Conservation (phyloP, 148 eudicot species). For the Talinum fruticosum region DNA sequence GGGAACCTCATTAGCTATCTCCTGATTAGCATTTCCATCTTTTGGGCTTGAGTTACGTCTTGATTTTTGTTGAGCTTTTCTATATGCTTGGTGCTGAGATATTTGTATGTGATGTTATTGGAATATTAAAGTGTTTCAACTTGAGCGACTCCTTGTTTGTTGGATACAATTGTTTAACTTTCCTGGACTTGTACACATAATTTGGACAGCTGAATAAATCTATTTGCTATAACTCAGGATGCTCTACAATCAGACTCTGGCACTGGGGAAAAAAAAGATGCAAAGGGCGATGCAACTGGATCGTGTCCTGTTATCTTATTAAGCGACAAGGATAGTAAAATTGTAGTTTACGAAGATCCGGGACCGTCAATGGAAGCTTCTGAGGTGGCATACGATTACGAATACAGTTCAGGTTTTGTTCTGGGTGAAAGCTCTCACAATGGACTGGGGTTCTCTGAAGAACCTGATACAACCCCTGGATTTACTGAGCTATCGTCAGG, state of each 20-base stretch:
- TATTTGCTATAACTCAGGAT: conserved; percentile 39
- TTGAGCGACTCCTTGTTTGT: neutral
- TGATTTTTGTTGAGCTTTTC: neutral
- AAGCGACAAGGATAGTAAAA: conserved; percentile 40
- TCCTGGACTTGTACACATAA: neutral
- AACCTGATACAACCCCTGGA: conserved; percentile 21
- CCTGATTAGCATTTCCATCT: too few relatives aligned
- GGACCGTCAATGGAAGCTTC: conserved; percentile 34
- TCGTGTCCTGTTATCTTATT: conserved; percentile 46
- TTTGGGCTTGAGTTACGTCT: neutral
- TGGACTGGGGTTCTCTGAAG: conserved; percentile 34
- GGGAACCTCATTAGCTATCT: too few relatives aligned
- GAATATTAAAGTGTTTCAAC: neutral
- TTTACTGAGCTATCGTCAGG: conserved; percentile 26
- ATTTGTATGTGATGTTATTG: neutral
- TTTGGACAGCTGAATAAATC: neutral
- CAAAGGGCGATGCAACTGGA: conserved; percentile 21
- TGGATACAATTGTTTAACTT: conserved; percentile 10
- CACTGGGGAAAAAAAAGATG: conserved; percentile 18
- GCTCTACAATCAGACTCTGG: conserved; percentile 22
- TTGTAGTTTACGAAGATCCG: conserved; percentile 52
- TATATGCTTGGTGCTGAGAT: neutral
- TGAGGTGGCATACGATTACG: conserved; percentile 45
- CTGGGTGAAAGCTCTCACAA: conserved; percentile 53
- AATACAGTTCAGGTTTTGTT: conserved; percentile 48